A percentile compares a stretch with the other conserved stretches of the same genome.
phyloP scores from a whole-genome alignment of 1,284 basidiomycete species.

The Singerocomus inundabilis region DNA sequence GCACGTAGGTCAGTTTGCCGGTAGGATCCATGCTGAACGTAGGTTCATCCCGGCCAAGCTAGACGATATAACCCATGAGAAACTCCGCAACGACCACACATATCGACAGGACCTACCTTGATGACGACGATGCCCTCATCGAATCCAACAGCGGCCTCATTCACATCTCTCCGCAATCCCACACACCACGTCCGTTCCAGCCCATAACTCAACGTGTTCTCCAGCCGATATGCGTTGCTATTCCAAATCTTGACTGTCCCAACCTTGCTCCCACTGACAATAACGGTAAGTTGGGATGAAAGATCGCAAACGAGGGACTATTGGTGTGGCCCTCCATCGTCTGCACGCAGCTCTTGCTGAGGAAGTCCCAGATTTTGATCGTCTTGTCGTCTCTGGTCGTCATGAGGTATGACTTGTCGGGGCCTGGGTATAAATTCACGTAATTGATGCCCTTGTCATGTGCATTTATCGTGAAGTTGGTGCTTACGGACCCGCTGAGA shows the following conservation, averaged over 20 bases:
- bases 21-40: constrained; percentile 94
- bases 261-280: constrained; percentile 96
- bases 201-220: constrained; percentile 96
- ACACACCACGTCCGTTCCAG: constrained; percentile 97
- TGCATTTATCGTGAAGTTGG: constrained; percentile 97
- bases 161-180: constrained; percentile 79
- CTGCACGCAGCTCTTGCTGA: constrained; percentile 97
- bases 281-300: constrained; percentile 97
- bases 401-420: constrained; percentile 96
- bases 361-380: constrained; percentile 99
- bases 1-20: constrained; percentile 94
- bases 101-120: constrained; percentile 58
- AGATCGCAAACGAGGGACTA: constrained; percentile 97
- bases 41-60: constrained; percentile 96
- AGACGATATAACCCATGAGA: constrained; percentile 3
- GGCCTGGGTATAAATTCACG: constrained; percentile 98
- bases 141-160: constrained; percentile 95
- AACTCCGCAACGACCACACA: neutral
- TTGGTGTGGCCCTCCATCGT: constrained; percentile 99
- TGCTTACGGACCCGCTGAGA: constrained; percentile 71
- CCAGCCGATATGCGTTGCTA: constrained; percentile 92
- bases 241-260: constrained; percentile 99
- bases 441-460: constrained; percentile 99
- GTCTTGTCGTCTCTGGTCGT: constrained; percentile 98
- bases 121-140: constrained; percentile 97